Evolutionary conservation across 257 asterid genomes (phyloP).

Genomic region (Datura wrightii): DNA sequence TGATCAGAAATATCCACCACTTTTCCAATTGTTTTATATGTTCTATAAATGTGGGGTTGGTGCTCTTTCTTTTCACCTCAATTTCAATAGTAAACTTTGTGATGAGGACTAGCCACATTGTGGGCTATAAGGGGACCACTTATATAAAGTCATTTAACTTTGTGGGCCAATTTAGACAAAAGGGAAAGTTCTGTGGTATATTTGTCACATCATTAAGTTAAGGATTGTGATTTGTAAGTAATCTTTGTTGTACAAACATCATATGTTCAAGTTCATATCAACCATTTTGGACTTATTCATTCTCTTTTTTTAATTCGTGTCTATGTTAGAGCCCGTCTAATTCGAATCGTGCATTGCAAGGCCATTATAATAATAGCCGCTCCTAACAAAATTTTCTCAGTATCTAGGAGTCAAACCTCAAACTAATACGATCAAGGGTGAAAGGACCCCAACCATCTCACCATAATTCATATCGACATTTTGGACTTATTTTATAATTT

Average conservation of each 20-base stretch:
- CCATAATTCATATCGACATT: too few relatives aligned
- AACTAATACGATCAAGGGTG: too few relatives aligned
- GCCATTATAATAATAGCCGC: too few relatives aligned
- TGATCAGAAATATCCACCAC: neutral
- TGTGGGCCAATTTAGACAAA: slow-evolving; percentile 31
- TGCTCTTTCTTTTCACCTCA: neutral
- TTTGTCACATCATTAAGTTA: slow-evolving; percentile 25
- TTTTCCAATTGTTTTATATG: neutral
- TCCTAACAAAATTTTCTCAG: too few relatives aligned
- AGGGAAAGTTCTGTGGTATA: neutral
- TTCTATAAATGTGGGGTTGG: neutral
- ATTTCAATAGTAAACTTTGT: neutral
- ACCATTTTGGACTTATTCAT: neutral
- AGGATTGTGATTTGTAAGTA: slow-evolving; percentile 22
- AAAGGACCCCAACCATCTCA: too few relatives aligned
- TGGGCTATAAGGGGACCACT: slow-evolving; percentile 37
- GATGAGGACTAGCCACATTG: slow-evolving; percentile 15
- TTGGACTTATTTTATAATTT: neutral
- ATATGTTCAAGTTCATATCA: slow-evolving; percentile 3
- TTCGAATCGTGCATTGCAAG: too few relatives aligned
- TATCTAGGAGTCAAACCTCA: too few relatives aligned
- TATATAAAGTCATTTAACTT: slow-evolving; percentile 34
- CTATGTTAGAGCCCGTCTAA: too few relatives aligned
- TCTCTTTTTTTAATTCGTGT: too few relatives aligned
- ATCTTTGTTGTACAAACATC: neutral